A percentile compares a stretch with the other conserved stretches of the same genome.
phyloP scores from a whole-genome alignment of 2,329 filamentous ascomycete genomes.

The Nemania sp. region DNA sequence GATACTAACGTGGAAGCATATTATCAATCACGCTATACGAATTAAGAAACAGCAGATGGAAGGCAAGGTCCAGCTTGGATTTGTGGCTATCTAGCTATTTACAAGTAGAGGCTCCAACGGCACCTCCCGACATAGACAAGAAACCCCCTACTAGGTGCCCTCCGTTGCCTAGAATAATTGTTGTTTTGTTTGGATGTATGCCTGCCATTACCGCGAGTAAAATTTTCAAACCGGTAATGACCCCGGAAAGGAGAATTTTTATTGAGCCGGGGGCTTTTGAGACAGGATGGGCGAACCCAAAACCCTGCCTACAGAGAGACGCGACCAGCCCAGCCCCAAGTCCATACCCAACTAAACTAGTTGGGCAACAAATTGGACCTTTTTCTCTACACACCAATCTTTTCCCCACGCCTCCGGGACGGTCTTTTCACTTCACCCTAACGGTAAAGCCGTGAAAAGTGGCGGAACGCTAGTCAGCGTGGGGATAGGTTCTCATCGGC shows the following conservation, averaged over 20 bases:
- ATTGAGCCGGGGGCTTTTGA: constrained; percentile 54
- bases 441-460: constrained; percentile 38
- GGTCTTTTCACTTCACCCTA: constrained; percentile 34
- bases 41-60: constrained; percentile 27
- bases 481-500: constrained; percentile 60
- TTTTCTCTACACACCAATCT: constrained; percentile 46
- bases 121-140: constrained; percentile 48
- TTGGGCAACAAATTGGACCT: constrained; percentile 35
- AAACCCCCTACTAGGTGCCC: constrained; percentile 52
- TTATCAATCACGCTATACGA: constrained; percentile 6
- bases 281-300: constrained; percentile 48
- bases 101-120: constrained; percentile 50
- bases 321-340: constrained; percentile 63
- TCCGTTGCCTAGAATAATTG: constrained; percentile 47
- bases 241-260: constrained; percentile 43
- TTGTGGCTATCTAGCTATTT: constrained; percentile 51
- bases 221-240: constrained; percentile 27
- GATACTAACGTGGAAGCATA: not conserved
- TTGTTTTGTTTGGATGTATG: constrained; percentile 33
- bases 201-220: constrained; percentile 33
- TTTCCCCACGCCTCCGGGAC: constrained; percentile 48
- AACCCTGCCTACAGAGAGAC: constrained; percentile 56
- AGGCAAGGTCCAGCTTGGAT: constrained; percentile 42
- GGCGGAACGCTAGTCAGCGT: constrained; percentile 47
- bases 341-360: constrained; percentile 13